A percentile compares a stretch with the other conserved stretches of the same genome.
phyloP scores from a whole-genome alignment of 2,329 filamentous ascomycete genomes.

The Xylariaceae sp. region DNA sequence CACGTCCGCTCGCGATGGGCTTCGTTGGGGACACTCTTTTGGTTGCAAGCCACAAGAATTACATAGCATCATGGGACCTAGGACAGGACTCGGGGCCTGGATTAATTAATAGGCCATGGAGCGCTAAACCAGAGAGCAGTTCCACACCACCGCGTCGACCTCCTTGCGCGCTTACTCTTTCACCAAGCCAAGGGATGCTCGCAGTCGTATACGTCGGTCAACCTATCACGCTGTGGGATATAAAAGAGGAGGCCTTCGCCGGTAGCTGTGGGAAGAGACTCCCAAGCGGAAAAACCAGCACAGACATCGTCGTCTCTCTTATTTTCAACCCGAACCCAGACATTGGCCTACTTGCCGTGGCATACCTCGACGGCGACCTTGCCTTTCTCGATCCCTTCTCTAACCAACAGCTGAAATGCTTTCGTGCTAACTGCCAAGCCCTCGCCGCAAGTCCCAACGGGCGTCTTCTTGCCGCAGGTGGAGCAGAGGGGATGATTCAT shows the following conservation, averaged over 20 bases:
- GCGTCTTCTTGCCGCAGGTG: conserved; percentile 2
- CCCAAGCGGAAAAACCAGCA: conserved; percentile 3
- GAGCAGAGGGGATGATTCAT: background rate
- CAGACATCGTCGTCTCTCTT: background rate
- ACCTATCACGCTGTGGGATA: conserved; percentile 9
- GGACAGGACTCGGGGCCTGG: background rate
- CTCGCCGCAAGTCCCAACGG: conserved; percentile 7
- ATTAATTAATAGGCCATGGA: background rate
- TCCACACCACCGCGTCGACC: background rate
- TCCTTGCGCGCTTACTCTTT: background rate
- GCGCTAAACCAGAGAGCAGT: background rate
- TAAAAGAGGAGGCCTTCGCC: background rate
- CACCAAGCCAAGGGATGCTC: background rate
- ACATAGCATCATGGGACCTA: conserved; percentile 1
- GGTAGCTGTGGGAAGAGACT: conserved; percentile 6
- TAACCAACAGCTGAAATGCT: background rate
- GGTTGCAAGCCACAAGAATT: background rate
- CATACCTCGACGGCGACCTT: conserved; percentile 9
- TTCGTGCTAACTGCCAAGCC: conserved; percentile 9
- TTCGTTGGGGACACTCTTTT: background rate
- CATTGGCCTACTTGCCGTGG: background rate
- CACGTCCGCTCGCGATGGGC: background rate
- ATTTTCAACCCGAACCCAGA: conserved; percentile 6
- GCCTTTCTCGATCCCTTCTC: conserved; percentile 2
- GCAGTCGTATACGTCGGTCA: background rate